Base-by-base conservation (phyloP, 1,284 basidiomycete genomes). In the Entoloma clypeatum region DNA sequence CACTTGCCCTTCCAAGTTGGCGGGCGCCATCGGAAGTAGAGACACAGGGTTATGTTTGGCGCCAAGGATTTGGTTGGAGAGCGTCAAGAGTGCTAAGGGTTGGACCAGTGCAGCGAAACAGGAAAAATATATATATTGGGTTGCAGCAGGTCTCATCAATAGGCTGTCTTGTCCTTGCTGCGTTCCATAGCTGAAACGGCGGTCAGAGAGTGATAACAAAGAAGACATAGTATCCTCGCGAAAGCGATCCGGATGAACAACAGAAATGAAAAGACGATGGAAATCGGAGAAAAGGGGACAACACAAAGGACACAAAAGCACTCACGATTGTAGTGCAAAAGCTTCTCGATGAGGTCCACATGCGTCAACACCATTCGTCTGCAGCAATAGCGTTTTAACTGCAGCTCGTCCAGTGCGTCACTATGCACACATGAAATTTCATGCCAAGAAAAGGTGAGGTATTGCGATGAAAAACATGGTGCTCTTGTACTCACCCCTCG, bases 351-450 rank as follows among this genome's bases (percentile, higher is more conserved):
- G 47, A 97, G 74, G 66, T 97, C 94, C 47, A 97, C 93, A 62
- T 99, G 95, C 0, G 95, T 98, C 42, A 98, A 70, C 8, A 99
- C 91, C 95, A 99, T 99, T 41, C 95, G 79, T 34, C 95, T 77
- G 67, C 95, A 98, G 67, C 94, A 98, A 64, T 98, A 98, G 44
- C 95, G 73, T 64, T 92, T 94, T 42, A 98, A 69, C 51, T 93
- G 88, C 4, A 97, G 73, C 55, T 88, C 83, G 52, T 96, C 93
- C 39, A 98, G 75, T 7, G 94, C 94, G 47, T 97, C 92, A 53
- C 94, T 64, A 41, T 10, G 16, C 29, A 34, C 41, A 24, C 22
- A 30, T 29, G 29, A 5, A 34, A 24, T 25, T 26, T 11, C 5
- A 41, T 22, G 32, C 6, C 5, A 29, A 36, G 30, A 29, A 43